Base-by-base conservation (phyloP, 2,329 filamentous ascomycete genomes). In the Xylariales sp. region DNA sequence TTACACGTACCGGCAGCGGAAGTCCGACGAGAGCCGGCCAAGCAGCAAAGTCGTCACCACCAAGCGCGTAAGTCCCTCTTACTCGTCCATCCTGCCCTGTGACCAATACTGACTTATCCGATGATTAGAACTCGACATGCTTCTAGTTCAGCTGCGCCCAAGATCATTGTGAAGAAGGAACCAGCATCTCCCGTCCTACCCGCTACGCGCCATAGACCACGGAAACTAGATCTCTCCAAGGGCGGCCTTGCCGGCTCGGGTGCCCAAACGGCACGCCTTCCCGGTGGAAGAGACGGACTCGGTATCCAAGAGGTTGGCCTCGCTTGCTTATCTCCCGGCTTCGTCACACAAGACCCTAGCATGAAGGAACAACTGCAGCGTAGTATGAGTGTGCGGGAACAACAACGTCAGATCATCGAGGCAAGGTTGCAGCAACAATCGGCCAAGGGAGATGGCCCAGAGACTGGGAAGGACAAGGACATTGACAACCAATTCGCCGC, bases 151-250 rank as follows among this genome's bases (percentile, higher is more conserved):
- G 42, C 53, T 8, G 55, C 48, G 34, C 86, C 87, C 29, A 90
- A 88, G 68, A 94, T 96, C 48, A 77, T 95, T 50, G 90, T 98
- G 45, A 97, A 97, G 74, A 96, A 96, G 66, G 93, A 98, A 64
- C 90, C 90, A 24, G 80, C 85, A 31, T 96, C 91, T 34, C 91
- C 91, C 40, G 85, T 85, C 49, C 79, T 93, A 56, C 74, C 80
- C 39, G 78, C 80, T 45, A 78, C 84, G 40, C 78, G 86, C 38
- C 87, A 88, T 56, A 78, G 87, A 44, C 87, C 87, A 11, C 78
- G 84, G 56, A 84, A 80, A 57, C 75, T 94, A 43, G 86, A 93
- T 61, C 75, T 94, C 22, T 87, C 86, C 48, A 83, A 82, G 60
- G 77, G 77, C 52, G 67, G 66, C 1, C 58, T 66, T 36, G 66